Percentiles rank a stretch among this genome's conserved stretches.
Conservation (phyloP, 495 filamentous ascomycete species). For the Penicillium cosmopolitanum region DNA sequence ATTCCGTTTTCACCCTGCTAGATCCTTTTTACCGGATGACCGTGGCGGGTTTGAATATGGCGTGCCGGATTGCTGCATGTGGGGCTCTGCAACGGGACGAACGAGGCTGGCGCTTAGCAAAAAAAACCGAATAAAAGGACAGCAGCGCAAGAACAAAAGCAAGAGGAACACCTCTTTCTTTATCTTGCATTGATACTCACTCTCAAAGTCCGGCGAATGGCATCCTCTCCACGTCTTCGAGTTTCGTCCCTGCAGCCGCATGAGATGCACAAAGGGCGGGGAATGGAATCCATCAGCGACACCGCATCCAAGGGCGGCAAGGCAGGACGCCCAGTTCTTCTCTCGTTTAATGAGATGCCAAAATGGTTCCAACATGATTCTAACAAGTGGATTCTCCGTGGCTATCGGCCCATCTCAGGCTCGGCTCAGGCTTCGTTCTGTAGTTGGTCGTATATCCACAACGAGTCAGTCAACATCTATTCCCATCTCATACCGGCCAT, state of each 20-base stretch:
- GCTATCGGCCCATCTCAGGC: slow-evolving; percentile 37
- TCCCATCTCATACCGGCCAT: slow-evolving; percentile 34
- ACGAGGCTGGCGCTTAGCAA: slow-evolving; percentile 1
- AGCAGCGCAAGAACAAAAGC: not conserved
- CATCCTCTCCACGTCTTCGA: slow-evolving; percentile 26
- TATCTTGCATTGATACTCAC: slow-evolving; percentile 10
- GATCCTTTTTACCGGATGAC: too few species aligned
- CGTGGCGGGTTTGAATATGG: too few species aligned
- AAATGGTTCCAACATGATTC: slow-evolving; percentile 28
- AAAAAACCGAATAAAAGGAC: slow-evolving; percentile 9
- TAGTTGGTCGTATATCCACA: slow-evolving; percentile 37
- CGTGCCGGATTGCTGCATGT: not conserved
- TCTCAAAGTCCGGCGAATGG: slow-evolving; percentile 9
- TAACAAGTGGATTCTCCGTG: slow-evolving; percentile 31
- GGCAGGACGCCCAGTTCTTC: slow-evolving; percentile 23
- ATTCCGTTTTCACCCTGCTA: too few species aligned
- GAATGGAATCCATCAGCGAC: slow-evolving; percentile 22
- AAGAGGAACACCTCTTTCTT: slow-evolving; percentile 11
- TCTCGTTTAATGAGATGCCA: slow-evolving; percentile 35
- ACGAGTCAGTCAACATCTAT: slow-evolving; percentile 40
- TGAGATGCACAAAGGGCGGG: slow-evolving; percentile 13
- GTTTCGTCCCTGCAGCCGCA: slow-evolving; percentile 19
- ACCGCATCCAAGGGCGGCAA: too few species aligned
- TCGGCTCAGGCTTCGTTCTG: slow-evolving; percentile 28
- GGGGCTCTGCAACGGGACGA: not conserved